These are phyloP conservation scores for Nemania sp. DNA, from an alignment of 2,329 filamentous ascomycete species.

Conservation along the genomic window DNA sequence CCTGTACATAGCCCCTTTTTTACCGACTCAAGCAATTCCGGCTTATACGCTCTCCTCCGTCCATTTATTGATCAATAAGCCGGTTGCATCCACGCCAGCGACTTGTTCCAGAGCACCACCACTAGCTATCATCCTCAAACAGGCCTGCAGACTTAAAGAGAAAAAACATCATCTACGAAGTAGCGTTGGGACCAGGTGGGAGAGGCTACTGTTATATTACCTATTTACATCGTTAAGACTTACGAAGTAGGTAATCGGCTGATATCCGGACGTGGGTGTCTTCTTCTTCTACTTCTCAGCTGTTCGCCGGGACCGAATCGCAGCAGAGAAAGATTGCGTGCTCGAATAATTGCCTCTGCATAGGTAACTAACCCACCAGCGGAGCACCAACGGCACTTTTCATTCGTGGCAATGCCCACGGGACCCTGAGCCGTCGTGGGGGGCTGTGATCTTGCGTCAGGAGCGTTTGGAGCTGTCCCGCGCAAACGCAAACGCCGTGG, in stretches of 20 bases:
- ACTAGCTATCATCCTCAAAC: too few species aligned
- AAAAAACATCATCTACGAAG: too few species aligned
- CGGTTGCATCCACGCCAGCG: too few species aligned
- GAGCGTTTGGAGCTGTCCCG: background rate
- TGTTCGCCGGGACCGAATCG: constrained; percentile 22
- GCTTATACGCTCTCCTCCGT: too few species aligned
- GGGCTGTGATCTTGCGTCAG: constrained; percentile 16
- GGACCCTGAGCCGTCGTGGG: constrained; percentile 22
- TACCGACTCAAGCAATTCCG: too few species aligned
- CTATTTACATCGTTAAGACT: constrained; percentile 11
- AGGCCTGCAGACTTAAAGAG: too few species aligned
- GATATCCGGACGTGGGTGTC: background rate
- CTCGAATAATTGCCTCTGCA: constrained; percentile 23
- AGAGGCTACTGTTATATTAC: constrained; percentile 6
- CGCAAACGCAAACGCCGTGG: background rate
- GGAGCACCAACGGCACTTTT: background rate
- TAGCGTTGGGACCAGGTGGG: background rate
- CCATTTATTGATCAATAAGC: too few species aligned
- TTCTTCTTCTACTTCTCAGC: background rate
- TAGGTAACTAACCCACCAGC: constrained; percentile 14
- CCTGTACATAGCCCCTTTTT: too few species aligned
- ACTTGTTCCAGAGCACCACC: too few species aligned
- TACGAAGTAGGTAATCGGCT: constrained; percentile 7
- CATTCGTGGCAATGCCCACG: constrained; percentile 24
- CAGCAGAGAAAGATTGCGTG: constrained; percentile 31